Evolutionary conservation across 257 asterid genomes (phyloP).

Genomic region (Solanum pimpinellifolium): DNA sequence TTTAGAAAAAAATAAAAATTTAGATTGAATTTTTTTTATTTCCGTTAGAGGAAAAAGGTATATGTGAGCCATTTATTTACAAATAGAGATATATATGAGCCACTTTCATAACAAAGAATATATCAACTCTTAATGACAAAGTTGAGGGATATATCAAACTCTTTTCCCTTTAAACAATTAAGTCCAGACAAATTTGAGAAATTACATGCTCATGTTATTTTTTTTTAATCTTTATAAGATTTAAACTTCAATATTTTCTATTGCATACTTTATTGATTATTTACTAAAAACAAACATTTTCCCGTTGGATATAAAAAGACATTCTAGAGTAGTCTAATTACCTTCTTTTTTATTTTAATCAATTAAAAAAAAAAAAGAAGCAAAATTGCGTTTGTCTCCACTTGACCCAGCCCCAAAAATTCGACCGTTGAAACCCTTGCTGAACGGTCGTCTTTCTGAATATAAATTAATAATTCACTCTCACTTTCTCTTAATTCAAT

Average conservation of each 20-base stretch:
- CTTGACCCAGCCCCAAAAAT: background rate
- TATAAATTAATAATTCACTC: background rate
- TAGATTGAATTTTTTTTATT: no score
- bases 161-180: background rate
- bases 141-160: no score
- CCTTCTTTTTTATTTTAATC: background rate
- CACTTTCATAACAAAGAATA: no score
- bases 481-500: background rate
- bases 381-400: background rate
- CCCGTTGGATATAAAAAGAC: background rate
- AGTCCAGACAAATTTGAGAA: background rate
- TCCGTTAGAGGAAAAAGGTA: no score
- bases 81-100: no score
- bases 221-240: background rate
- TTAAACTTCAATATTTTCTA: background rate
- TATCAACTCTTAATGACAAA: no score
- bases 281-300: background rate
- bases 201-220: background rate
- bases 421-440: slow-evolving; percentile 17
- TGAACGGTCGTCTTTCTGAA: slow-evolving; percentile 10
- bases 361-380: background rate
- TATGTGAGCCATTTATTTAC: no score
- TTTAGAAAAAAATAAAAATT: no score
- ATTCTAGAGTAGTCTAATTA: background rate
- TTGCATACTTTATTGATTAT: no score